Evolutionary conservation across 805 yeast species (phyloP).

Genomic region (Kluyveromyces nonfermentans): DNA sequence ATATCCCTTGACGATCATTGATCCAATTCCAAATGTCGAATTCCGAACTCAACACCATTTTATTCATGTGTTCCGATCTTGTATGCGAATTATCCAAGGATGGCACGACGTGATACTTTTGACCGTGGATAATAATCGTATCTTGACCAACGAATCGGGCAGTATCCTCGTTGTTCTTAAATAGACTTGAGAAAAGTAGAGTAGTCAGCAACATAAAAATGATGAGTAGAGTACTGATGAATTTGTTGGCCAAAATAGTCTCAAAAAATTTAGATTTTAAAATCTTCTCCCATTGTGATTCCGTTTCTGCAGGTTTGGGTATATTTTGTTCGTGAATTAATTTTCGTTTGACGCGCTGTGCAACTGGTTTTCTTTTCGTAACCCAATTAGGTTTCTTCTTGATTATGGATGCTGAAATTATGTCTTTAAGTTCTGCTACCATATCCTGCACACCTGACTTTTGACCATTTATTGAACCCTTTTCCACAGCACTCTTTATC

Average conservation of each 20-base stretch:
- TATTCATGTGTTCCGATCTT: slow-evolving; percentile 9
- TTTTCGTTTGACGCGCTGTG: slow-evolving; percentile 9
- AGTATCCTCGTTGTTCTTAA: slow-evolving; percentile 3
- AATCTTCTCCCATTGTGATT: not conserved
- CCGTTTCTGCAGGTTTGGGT: not conserved
- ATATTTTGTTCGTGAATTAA: not conserved
- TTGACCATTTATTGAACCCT: slow-evolving; percentile 69
- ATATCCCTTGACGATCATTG: slow-evolving; percentile 3
- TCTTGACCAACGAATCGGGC: slow-evolving; percentile 15
- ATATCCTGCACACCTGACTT: slow-evolving; percentile 43
- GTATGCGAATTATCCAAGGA: slow-evolving; percentile 29
- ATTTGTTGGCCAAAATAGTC: not conserved
- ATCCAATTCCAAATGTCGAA: slow-evolving; percentile 69
- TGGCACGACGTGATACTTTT: slow-evolving; percentile 34
- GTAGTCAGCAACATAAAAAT: not conserved
- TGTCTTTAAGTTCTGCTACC: slow-evolving; percentile 32
- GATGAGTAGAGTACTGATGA: not conserved
- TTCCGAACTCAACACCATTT: slow-evolving; percentile 40
- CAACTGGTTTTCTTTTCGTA: slow-evolving; percentile 10
- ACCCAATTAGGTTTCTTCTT: slow-evolving; percentile 4
- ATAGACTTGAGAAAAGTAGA: not conserved
- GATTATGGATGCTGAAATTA: slow-evolving; percentile 19
- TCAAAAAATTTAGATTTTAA: not conserved
- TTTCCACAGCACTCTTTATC: slow-evolving; percentile 69
- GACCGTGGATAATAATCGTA: slow-evolving; percentile 27